Base-by-base conservation (phyloP, 1,284 basidiomycete genomes). In the Ceratobasidium sp. region DNA sequence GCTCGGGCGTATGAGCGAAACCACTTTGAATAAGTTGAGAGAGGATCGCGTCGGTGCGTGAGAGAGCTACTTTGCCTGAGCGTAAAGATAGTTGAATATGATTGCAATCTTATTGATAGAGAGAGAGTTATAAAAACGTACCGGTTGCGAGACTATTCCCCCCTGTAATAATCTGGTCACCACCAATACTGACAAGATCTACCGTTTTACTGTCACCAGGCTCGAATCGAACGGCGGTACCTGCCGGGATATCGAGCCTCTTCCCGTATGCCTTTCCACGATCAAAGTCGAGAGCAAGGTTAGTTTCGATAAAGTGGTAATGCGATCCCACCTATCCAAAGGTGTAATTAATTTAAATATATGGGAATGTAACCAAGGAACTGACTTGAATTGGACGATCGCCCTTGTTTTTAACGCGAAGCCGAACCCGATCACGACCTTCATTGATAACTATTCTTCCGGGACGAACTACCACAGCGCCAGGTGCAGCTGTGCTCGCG, bases 151-250 rank as follows among this genome's bases (percentile, higher is more conserved):
- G 84, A 0, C 85, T 83, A 80, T 96, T 97, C 0, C 97, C 96
- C 3, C 97, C 96, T 1, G 89, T 88, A 57, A 97, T 89, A 57
- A 90, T 82, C 79, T 89, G 88, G 0, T 83, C 82, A 0, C 97
- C 97, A 15, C 89, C 92, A 54, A 98, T 93, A 27, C 89, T 83
- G 73, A 95, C 94, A 2, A 99, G 88, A 0, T 89, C 89, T 36
- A 99, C 94, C 0, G 92, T 91, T 84, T 96, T 96, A 33, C 84
- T 82, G 79, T 98, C 95, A 8, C 96, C 96, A 0, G 98, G 97
- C 81, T 99, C 98, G 81, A 99, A 99, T 22, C 98, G 91, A 5
- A 98, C 93, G 1, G 98, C 97, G 0, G 96, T 99, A 7, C 96
- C 97, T 0, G 98, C 92, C 0, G 96, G 86, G 65, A 99, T 97